Conservation (phyloP, 345 rosid genomes). For the Mercurialis annua region DNA sequence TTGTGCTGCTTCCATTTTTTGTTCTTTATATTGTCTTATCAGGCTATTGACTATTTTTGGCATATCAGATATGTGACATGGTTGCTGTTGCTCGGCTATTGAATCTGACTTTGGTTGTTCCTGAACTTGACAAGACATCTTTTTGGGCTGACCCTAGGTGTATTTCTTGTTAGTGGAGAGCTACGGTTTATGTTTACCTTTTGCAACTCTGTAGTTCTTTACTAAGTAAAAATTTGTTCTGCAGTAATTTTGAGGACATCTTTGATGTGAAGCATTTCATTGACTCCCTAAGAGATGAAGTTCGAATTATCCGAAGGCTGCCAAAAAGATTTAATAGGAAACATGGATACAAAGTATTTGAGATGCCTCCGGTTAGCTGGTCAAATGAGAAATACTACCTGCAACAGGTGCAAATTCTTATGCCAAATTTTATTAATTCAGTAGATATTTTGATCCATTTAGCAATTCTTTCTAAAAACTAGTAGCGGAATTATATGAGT, state of each 20-base stretch:
- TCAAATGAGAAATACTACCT: conserved; percentile 85
- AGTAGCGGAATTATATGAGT: neutral
- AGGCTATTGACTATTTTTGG: conserved; percentile 20
- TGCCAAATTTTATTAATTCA: neutral
- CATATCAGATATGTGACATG: conserved; percentile 86
- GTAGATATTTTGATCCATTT: neutral
- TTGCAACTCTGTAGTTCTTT: conserved; percentile 9
- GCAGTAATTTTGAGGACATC: conserved; percentile 95
- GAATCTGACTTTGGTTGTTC: conserved; percentile 92
- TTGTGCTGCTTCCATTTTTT: conserved; percentile 34
- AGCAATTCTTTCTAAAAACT: neutral
- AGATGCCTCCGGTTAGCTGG: conserved; percentile 97
- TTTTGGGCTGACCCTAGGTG: conserved; percentile 99
- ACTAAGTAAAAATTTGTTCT: conserved; percentile 20
- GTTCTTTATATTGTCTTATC: conserved; percentile 17
- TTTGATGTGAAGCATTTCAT: conserved; percentile 89
- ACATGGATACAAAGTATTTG: conserved; percentile 51
- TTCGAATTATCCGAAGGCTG: conserved; percentile 71
- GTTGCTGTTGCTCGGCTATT: conserved; percentile 79
- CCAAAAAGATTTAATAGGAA: conserved; percentile 70
- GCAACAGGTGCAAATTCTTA: conserved; percentile 58
- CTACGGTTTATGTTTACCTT: neutral
- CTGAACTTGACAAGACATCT: conserved; percentile 93
- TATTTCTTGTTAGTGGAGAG: conserved; percentile 12
- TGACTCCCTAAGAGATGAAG: conserved; percentile 88